Conservation (phyloP, 2,329 filamentous ascomycete species). For the Monosporascus sp. region DNA sequence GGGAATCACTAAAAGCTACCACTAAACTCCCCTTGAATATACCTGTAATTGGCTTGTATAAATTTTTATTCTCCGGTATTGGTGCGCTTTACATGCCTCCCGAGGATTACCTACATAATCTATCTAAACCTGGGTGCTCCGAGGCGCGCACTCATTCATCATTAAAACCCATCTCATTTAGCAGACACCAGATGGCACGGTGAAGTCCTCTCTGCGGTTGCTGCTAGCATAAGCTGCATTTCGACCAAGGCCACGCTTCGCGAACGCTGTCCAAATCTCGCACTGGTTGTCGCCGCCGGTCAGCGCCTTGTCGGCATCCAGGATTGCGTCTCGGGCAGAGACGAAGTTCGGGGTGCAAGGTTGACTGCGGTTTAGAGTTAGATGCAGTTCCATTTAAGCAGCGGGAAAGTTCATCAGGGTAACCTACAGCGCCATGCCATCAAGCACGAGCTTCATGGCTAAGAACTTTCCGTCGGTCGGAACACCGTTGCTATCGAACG, state of each 20-base stretch:
- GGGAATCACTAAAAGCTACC: too few relatives aligned
- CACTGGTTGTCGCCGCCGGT: conserved; percentile 43
- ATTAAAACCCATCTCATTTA: conserved; percentile 7
- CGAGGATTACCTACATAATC: too few relatives aligned
- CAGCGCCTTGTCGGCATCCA: conserved; percentile 44
- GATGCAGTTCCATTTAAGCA: background rate
- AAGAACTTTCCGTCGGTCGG: conserved; percentile 44
- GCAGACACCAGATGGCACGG: conserved; percentile 25
- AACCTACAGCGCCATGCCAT: conserved; percentile 40
- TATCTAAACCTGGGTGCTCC: too few relatives aligned
- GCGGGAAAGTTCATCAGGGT: background rate
- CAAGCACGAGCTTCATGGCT: conserved; percentile 43
- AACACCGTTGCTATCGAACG: conserved; percentile 35
- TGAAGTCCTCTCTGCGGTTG: conserved; percentile 24
- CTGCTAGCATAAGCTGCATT: conserved; percentile 22
- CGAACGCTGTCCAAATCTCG: conserved; percentile 45
- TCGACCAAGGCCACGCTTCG: conserved; percentile 44
- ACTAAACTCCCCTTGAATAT: too few relatives aligned
- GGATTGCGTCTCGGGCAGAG: conserved; percentile 42
- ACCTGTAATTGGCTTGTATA: too few relatives aligned
- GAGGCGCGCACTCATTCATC: too few relatives aligned
- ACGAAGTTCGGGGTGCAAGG: conserved; percentile 47
- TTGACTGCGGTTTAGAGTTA: conserved; percentile 25
- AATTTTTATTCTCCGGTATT: too few relatives aligned
- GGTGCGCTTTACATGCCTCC: too few relatives aligned